Base-by-base conservation (phyloP, 1,284 basidiomycete genomes). In the Vanrija sp. region DNA sequence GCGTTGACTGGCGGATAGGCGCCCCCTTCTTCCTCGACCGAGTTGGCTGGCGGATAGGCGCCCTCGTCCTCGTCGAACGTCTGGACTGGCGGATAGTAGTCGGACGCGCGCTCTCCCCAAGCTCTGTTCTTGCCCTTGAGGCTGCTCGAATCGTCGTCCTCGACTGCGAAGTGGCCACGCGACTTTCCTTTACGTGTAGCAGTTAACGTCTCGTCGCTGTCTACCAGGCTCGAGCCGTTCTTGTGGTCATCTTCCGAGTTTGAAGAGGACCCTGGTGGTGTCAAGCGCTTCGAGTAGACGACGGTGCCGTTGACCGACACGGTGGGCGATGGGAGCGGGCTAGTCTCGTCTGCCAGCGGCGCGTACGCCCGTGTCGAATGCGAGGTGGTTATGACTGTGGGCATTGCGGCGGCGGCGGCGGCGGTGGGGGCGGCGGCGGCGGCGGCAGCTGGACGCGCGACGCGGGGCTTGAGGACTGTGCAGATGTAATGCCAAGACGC, bases 1-100 rank as follows among this genome's bases (percentile, higher is more conserved):
- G 68, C 69, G 49, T 67, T 74, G n/a, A 66, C 38, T 1, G 73
- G 72, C 6, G 74, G 73, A 49, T 76, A 76, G 25, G 55, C 54
- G 21, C 21, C 21, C 6, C 52, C 64, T 2, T 56, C 47, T 1
- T 55, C 46, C 21, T 59, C 61, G n/a, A 47, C 54, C 5, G 6
- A 3, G 28, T 39, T 49, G 21, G 38, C 28, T 15, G 29, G 43
- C 21, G 28, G 49, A 18, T 10, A 40, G 14, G 55, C 54, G 21
- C 21, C 5, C 6, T 51, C 64, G 3, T 56, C 47, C 1, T 55
- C 46, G 18, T 59, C 61, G n/a, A 47, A 51, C 5, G 6, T 8
- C 7, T 39, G 49, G 21, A 26, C 28, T 15, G 29, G 43, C 21
- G 28, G 49, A 18, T 10, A 40, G 14, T 40, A 67, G 67, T 38